Evolutionary conservation across 2,329 filamentous ascomycete species (phyloP), one percentile per base, ranked within the genome.

Genomic region (Ascochyta clinopodiicola): DNA sequence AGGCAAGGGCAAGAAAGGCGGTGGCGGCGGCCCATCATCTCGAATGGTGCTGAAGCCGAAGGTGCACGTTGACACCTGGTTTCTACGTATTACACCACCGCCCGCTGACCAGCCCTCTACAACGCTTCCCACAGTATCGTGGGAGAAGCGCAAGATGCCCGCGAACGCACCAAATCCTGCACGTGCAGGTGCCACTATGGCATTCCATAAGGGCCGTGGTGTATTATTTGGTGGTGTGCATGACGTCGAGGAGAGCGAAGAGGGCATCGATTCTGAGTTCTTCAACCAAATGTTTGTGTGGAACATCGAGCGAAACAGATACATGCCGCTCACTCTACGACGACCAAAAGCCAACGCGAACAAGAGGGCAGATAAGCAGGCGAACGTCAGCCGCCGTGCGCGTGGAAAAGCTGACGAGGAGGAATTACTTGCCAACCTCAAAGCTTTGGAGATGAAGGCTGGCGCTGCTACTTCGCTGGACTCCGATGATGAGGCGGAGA

Each of bases 191-290:
- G 87, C 92, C 0, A 98, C 94, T 2, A 98, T 98, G 93, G 86
- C 92, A 0, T 91, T 88, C 74, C 95, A 99, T 78, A 95, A 94
- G 76, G 93, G 94, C 0, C 87, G 95, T 57, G 95, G 95, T 0
- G 94, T 99, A 53, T 79, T 92, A 68, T 98, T 98, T 72, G 95
- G 95, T 39, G 95, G 95, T 47, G 95, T 99, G 4, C 92, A 97
- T 68, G 93, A 96, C 65, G 89, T 96, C 0, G 92, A 96, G 74
- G 85, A 93, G 72, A 94, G 86, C 61, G 93, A 96, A 72, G 95
- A 99, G 74, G 92, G 91, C 3, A 96, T 99, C 63, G 94, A 99
- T 50, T 96, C 91, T 71, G 93, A 97, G 74, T 99, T 99, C 77
- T 99, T 98, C 80, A 94, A 97, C 67, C 85, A 88, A 51, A 78